Evolutionary conservation across 371 early-diverging fungal species (phyloP), one percentile per base, ranked within the genome.

Genomic region (Circinella umbellata): DNA sequence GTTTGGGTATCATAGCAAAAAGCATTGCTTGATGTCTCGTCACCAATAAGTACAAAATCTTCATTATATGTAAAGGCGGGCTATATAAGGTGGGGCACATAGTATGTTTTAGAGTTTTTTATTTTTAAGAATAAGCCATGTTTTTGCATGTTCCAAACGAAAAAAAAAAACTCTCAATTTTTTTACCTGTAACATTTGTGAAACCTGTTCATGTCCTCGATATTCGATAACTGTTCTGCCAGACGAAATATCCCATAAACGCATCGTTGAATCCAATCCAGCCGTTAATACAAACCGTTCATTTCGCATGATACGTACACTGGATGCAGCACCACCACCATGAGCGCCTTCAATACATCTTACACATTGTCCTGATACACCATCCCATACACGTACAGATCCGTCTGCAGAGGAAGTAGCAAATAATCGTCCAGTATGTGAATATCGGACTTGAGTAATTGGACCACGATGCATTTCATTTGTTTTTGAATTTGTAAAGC

Each of bases 381-480:
- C 91, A 73, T 97, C 96, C 92, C 94, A 96, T 27, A 97, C 75
- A 71, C 92, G 91, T 61, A 97, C 89, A n/a, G 89, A 81, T 0
- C 98, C 97, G 82, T 96, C 97, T 57, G 86, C 77, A 3, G 94
- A 91, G 0, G 91, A 85, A 17, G 92, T 89, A 14, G 89, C 93
- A 69, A 95, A 91, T 34, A 91, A 74, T 17, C 84, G 77, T 13
- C 95, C 98, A 4, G 88, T 84, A 8, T 86, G 76, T 0, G 93
- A 85, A 70, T 91, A 96, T 61, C 93, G 84, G 27, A 93, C 92
- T 78, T 91, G 83, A 18, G 88, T 90, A 68, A 97, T 92, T 0
- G 89, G 83, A 1, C 81, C 90, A 14, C 85, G 78, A 61, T 94
- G 93, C 17, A 80, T 79, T 20, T 91, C 91, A 8, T 65, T 66